These are phyloP conservation scores for Diplocarpon rosae DNA, from an alignment of 2,329 filamentous ascomycete species.

Conservation along the genomic window DNA sequence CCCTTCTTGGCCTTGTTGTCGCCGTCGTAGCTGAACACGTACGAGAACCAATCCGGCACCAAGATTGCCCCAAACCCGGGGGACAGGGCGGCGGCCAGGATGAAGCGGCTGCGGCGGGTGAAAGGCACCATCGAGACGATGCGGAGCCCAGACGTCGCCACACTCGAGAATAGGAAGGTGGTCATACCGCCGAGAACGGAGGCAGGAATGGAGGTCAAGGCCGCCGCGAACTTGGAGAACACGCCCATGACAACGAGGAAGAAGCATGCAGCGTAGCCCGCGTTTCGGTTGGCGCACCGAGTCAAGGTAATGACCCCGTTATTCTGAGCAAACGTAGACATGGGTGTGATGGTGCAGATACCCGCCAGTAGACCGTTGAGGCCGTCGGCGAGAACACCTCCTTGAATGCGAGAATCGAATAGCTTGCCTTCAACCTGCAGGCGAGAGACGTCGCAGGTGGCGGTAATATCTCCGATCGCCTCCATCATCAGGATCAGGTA, in stretches of 20 bases:
- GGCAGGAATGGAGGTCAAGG: slow-evolving; percentile 63
- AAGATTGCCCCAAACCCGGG: slow-evolving; percentile 63
- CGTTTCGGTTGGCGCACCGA: slow-evolving; percentile 68
- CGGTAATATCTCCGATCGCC: slow-evolving; percentile 70
- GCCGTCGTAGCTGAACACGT: slow-evolving; percentile 63
- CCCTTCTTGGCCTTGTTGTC: slow-evolving; percentile 56
- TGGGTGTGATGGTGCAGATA: slow-evolving; percentile 69
- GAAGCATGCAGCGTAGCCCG: slow-evolving; percentile 66
- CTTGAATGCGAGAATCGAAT: slow-evolving; percentile 70
- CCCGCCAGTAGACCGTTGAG: slow-evolving; percentile 64
- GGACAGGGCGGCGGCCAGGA: slow-evolving; percentile 63
- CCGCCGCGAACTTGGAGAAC: slow-evolving; percentile 73
- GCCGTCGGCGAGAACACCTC: slow-evolving; percentile 68
- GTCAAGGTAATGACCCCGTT: slow-evolving; percentile 78
- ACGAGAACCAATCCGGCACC: slow-evolving; percentile 54
- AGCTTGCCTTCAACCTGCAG: slow-evolving; percentile 61
- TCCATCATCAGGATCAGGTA: slow-evolving; percentile 69
- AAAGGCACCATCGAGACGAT: slow-evolving; percentile 64
- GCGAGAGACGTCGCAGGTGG: slow-evolving; percentile 69
- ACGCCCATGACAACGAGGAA: slow-evolving; percentile 74
- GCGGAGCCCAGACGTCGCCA: slow-evolving; percentile 65
- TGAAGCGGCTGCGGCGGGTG: slow-evolving; percentile 71
- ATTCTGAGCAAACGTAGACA: slow-evolving; percentile 74
- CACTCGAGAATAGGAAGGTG: slow-evolving; percentile 68
- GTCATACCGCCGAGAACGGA: slow-evolving; percentile 61